Base-by-base conservation (phyloP, 2,329 filamentous ascomycete genomes). In the Sarocladiaceae sp. region DNA sequence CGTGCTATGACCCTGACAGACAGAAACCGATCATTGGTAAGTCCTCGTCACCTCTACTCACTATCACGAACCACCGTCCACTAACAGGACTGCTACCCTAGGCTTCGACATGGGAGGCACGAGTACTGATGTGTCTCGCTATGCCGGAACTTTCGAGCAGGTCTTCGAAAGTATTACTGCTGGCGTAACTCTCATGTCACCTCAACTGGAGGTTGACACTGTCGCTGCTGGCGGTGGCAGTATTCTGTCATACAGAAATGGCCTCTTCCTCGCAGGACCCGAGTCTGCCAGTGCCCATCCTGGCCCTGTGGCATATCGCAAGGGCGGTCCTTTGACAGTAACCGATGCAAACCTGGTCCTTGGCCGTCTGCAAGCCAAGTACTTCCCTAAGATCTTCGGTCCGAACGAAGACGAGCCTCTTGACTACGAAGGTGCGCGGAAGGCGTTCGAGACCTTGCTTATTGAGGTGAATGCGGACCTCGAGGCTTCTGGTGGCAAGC, bases 51-150 rank as follows among this genome's bases (percentile, higher is more conserved):
- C n/a, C n/a, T n/a, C n/a, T n/a, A n/a, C n/a, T n/a, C n/a, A n/a
- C n/a, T n/a, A n/a, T n/a, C n/a, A n/a, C n/a, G n/a, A n/a, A n/a
- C n/a, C n/a, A n/a, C n/a, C n/a, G n/a, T n/a, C n/a, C n/a, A n/a
- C n/a, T n/a, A n/a, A n/a, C n/a, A n/a, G n/a, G n/a, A n/a, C n/a
- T n/a, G n/a, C n/a, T n/a, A n/a, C n/a, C n/a, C n/a, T n/a, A n/a
- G n/a, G 92, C 0, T 97, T 97, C 62, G 92, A 97, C 60, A 97
- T 97, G 92, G 73, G 90, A 28, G 92, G 92, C 10, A 97, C 92
- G 0, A 91, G 86, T 52, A 97, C 92, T 1, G 92, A 97, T 66
- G 90, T 96, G 10, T 95, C 89, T 26, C 78, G 92, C 48, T 97
- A 93, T 60, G 89, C 17, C 78, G 88, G 53, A 92, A 95, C 62